phyloP scores from a whole-genome alignment of 2,329 filamentous ascomycete genomes.

The Phoma sp. region DNA sequence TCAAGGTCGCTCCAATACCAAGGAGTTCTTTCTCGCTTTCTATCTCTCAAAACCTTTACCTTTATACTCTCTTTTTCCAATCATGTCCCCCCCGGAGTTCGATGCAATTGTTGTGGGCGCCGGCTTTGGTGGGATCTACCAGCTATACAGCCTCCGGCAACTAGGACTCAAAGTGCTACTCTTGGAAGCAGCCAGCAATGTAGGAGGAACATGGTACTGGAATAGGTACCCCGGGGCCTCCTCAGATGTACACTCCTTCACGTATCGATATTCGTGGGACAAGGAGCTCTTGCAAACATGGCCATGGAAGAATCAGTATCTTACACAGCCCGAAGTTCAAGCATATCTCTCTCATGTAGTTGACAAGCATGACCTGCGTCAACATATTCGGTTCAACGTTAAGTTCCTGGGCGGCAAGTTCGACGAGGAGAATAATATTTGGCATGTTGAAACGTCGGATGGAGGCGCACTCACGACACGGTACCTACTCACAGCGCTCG shows the following conservation, averaged over 20 bases:
- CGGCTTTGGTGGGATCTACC: neutral
- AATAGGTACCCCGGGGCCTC: constrained; percentile 33
- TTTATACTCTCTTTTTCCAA: too few relatives aligned
- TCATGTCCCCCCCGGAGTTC: neutral
- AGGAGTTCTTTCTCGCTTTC: too few relatives aligned
- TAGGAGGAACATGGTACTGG: neutral
- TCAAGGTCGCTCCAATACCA: too few relatives aligned
- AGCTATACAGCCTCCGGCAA: neutral
- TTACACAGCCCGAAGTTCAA: neutral
- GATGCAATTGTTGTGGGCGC: neutral
- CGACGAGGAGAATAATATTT: neutral
- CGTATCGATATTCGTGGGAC: constrained; percentile 3
- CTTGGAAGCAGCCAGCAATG: neutral
- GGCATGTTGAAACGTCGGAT: neutral
- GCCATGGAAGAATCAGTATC: constrained; percentile 1
- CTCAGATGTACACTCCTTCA: neutral
- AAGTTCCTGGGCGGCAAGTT: neutral
- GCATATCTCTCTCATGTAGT: neutral
- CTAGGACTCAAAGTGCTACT: neutral
- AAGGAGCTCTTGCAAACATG: neutral
- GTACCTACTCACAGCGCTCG: neutral
- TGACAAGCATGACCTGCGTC: neutral
- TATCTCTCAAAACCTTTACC: too few relatives aligned
- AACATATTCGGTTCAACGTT: neutral
- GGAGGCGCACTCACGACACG: neutral